A percentile compares a stretch with the other conserved stretches of the same genome.
Evolutionary conservation across 176 grass and related monocot species (phyloP).

Genomic region (Cenchrus americanus): DNA sequence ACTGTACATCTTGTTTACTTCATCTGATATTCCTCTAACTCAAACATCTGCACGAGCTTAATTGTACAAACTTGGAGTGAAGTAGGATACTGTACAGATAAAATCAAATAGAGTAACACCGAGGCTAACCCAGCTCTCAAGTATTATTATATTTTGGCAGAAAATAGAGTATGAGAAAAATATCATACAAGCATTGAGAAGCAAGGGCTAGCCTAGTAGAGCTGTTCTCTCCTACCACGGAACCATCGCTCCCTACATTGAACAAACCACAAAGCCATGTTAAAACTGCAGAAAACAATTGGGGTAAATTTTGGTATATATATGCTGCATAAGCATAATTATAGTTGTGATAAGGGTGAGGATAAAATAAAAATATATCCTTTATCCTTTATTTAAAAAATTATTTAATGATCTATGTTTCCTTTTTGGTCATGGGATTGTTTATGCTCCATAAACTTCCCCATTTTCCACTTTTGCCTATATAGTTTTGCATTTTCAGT

Average conservation of each 20-base stretch:
- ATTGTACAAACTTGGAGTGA: conserved; percentile 20
- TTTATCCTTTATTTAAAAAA: background rate
- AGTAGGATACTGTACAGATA: conserved; percentile 25
- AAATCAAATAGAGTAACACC: conserved; percentile 24
- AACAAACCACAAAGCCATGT: conserved; percentile 37
- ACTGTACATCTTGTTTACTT: conserved; percentile 16
- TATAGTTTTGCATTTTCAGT: background rate
- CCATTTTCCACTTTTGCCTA: background rate
- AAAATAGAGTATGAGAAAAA: conserved; percentile 32
- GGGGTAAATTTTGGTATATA: background rate
- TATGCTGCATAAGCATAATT: conserved; percentile 13
- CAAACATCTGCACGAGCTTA: conserved; percentile 43
- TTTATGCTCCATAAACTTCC: conserved; percentile 3
- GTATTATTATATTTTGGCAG: conserved; percentile 6
- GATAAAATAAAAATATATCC: background rate
- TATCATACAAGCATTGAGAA: conserved; percentile 42
- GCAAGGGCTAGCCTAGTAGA: conserved; percentile 51
- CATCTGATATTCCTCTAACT: conserved; percentile 35
- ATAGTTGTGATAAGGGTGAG: background rate
- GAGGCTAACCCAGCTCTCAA: conserved; percentile 30
- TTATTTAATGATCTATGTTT: background rate
- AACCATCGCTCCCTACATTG: conserved; percentile 74
- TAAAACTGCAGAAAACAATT: conserved; percentile 9
- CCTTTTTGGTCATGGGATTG: conserved; percentile 6
- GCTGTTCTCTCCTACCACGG: conserved; percentile 70